These are phyloP conservation scores for Nevesoporus exiguus DNA, from an alignment of 768 basidiomycete species.

Conservation along the genomic window DNA sequence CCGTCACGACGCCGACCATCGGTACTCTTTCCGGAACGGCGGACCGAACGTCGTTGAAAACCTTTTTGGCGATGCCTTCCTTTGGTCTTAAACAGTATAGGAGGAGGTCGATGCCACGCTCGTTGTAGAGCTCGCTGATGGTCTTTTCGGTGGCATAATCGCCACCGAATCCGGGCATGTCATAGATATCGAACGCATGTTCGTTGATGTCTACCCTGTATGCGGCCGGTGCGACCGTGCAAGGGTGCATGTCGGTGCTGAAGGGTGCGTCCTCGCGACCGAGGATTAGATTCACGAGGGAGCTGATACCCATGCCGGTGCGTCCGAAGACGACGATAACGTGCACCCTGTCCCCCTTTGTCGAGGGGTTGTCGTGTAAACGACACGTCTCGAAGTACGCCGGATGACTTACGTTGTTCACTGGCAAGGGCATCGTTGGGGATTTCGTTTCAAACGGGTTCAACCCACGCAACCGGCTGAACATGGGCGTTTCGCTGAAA, in stretches of 20 bases:
- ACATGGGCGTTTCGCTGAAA: conserved; percentile 23
- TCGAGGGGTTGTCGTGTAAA: neutral
- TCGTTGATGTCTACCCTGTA: conserved; percentile 31
- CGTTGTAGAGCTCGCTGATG: conserved; percentile 28
- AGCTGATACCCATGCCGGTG: conserved; percentile 33
- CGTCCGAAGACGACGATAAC: conserved; percentile 33
- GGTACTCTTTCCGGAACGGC: conserved; percentile 34
- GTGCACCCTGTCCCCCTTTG: conserved; percentile 30
- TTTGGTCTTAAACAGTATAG: conserved; percentile 29
- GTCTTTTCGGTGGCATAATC: conserved; percentile 22
- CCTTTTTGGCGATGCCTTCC: conserved; percentile 28
- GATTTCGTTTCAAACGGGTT: conserved; percentile 24
- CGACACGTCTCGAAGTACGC: neutral
- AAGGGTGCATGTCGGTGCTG: conserved; percentile 32
- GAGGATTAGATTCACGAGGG: conserved; percentile 31
- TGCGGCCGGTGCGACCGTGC: conserved; percentile 21
- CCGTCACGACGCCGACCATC: conserved; percentile 37
- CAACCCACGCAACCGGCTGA: conserved; percentile 24
- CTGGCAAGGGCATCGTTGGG: conserved; percentile 27
- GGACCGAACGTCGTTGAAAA: conserved; percentile 26
- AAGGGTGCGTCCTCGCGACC: conserved; percentile 33
- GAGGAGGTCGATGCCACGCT: conserved; percentile 32
- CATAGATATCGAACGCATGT: conserved; percentile 31
- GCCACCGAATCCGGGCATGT: conserved; percentile 28
- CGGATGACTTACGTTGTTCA: conserved; percentile 25